Evolutionary conservation across 805 yeast genomes (phyloP).

Genomic region (Isabelozyma heimii): DNA sequence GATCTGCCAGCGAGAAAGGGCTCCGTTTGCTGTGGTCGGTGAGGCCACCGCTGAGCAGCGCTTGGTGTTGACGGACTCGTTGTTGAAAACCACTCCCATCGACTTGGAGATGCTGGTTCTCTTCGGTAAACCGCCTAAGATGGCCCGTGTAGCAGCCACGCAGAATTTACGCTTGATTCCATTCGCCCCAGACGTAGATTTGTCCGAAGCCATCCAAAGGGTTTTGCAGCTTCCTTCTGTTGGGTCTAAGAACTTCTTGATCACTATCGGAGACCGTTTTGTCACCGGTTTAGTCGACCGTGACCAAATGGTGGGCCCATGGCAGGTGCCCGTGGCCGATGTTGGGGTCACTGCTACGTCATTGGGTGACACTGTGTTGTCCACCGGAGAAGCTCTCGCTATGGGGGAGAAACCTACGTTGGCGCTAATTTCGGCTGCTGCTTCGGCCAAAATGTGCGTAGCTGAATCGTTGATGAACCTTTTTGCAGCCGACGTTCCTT

Average conservation of each 20-base stretch:
- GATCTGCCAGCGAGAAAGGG: conserved; percentile 92
- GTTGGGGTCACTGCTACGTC: conserved; percentile 95
- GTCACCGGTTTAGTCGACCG: conserved; percentile 96
- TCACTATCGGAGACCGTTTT: conserved; percentile 98
- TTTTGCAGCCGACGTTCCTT: conserved; percentile 83
- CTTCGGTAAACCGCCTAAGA: conserved; percentile 96
- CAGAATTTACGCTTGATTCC: conserved; percentile 52
- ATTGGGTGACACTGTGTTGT: conserved; percentile 64
- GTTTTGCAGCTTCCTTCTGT: conserved; percentile 90
- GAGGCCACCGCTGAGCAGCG: conserved; percentile 85
- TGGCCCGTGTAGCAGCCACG: conserved; percentile 74
- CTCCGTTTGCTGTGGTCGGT: conserved; percentile 95
- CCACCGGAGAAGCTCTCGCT: conserved; percentile 95
- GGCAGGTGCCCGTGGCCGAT: conserved; percentile 99
- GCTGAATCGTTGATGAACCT: conserved; percentile 91
- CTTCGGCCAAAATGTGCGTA: conserved; percentile 92
- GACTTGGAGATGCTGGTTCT: conserved; percentile 93
- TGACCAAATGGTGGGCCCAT: conserved; percentile 98
- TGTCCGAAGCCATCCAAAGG: conserved; percentile 71
- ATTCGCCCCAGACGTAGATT: conserved; percentile 29
- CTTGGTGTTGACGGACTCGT: conserved; percentile 74
- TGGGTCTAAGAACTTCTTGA: conserved; percentile 89
- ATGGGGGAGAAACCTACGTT: conserved; percentile 95
- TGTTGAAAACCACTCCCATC: conserved; percentile 81
- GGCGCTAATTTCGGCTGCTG: conserved; percentile 84